Base-by-base conservation (phyloP, 2,329 filamentous ascomycete species). In the Aspergillus sojae region DNA sequence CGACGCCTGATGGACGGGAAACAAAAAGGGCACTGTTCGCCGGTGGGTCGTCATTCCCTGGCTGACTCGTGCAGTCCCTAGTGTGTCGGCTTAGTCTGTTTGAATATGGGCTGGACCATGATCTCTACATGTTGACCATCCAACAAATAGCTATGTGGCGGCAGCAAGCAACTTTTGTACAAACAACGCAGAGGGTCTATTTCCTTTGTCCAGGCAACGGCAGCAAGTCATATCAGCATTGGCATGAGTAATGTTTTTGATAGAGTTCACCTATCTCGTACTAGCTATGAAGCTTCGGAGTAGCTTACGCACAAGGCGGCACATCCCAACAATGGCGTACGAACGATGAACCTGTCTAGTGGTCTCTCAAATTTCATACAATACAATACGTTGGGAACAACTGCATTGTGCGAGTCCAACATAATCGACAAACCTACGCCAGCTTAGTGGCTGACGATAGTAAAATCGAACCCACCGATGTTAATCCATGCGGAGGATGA, bases 401-500 rank as follows among this genome's bases (percentile, higher is more conserved):
- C 12, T 11, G 4, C 28, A n/a, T 32, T 52, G 48, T 52, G 3
- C n/a, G 16, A 32, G 30, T 52, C 28, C 28, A 52, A n/a, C 26
- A 32, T 10, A 11, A n/a, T 32, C 48, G 19, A 19, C n/a, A 30
- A 32, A 32, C 28, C 19, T 52, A 48, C 56, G 19, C 56, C 41
- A 41, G 26, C 30, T 57, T 12, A 23, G 26, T 48, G 26, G 43
- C 28, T 58, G 56, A 28, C 48, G 41, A 58, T 48, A 43, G 32
- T 34, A 30, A 9, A 48, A 32, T 48, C 16, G 56, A 58, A 58
- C n/a, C 52, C 52, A 55, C 52, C 21, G 21, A 39, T 39, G 52
- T 55, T 55, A 54, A 55, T 39, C 52, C 26, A 26, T 55, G 34
- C 21, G 52, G 52, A 55, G 32, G 36, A 55, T 39, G 32, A 39